Evolutionary conservation across 768 basidiomycete genomes (phyloP), one percentile per base, ranked within the genome.

Genomic region (Phaeotremella skinneri): DNA sequence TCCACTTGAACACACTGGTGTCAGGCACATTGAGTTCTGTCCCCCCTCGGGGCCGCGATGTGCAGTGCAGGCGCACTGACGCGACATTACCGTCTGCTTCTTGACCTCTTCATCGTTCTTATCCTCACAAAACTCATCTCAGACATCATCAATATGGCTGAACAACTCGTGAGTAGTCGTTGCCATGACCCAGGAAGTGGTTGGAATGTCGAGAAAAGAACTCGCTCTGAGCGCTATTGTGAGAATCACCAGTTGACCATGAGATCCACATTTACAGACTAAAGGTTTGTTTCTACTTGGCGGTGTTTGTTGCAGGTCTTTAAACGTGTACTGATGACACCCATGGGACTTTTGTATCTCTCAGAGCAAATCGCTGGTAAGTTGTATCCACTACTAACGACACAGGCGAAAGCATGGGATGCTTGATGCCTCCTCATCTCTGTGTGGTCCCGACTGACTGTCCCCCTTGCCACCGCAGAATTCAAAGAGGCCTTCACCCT

Each of bases 401-500:
- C 29, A 14, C 41, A 49, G 30, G 41, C 21, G 31, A 27, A 11
- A 29, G 29, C 50, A 17, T 48, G 3, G n/a, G n/a, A n/a, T 27
- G 52, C 39, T 20, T 14, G 42, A 13, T 52, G 32, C 3, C 13
- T 29, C n/a, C n/a, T n/a, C n/a, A n/a, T n/a, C n/a, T n/a, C n/a
- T n/a, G n/a, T n/a, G n/a, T n/a, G n/a, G n/a, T n/a, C n/a, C n/a
- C n/a, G n/a, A n/a, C n/a, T n/a, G n/a, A n/a, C n/a, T n/a, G n/a
- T n/a, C n/a, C n/a, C n/a, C n/a, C n/a, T n/a, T 66, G 48, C 45
- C 32, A n/a, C 13, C 16, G 37, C 76, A 90, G 91, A 94, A 79
- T 97, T 93, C 85, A 97, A 94, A 83, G 94, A 97, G 82, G 93
- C 93, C 50, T 97, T 98, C 81, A 91, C 92, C 59, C 84, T 98